Percentiles rank a stretch among this genome's conserved stretches.
phyloP scores from a whole-genome alignment of 768 basidiomycete genomes.

The Tulasnella sp. region DNA sequence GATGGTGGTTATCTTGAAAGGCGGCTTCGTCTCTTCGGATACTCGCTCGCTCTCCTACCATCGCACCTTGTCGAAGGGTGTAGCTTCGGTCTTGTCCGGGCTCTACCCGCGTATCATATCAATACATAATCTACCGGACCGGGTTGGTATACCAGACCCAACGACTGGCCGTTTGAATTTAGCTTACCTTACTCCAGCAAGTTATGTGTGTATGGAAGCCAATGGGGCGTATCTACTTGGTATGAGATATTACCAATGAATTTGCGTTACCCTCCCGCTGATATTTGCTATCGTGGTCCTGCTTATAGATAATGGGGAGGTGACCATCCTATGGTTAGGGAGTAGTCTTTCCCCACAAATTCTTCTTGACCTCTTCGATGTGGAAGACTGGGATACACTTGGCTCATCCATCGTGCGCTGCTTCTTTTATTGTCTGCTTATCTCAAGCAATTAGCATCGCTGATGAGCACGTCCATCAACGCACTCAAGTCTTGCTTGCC shows the following conservation, averaged over 20 bases:
- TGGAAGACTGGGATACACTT: slow-evolving; percentile 63
- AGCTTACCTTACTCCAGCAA: slow-evolving; percentile 71
- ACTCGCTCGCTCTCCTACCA: slow-evolving; percentile 82
- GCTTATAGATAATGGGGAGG: slow-evolving; percentile 71
- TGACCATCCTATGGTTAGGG: slow-evolving; percentile 86
- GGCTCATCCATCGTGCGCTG: slow-evolving; percentile 56
- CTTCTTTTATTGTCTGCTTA: too few relatives aligned
- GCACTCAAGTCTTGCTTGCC: slow-evolving; percentile 68
- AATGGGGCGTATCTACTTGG: slow-evolving; percentile 91
- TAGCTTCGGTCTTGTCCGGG: slow-evolving; percentile 59
- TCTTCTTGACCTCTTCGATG: slow-evolving; percentile 71
- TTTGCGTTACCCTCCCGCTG: neutral
- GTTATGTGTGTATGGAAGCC: slow-evolving; percentile 79
- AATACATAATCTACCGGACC: slow-evolving; percentile 69
- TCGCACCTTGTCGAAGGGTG: slow-evolving; percentile 56
- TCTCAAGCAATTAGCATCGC: too few relatives aligned
- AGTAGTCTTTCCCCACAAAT: slow-evolving; percentile 69
- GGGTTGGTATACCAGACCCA: slow-evolving; percentile 56
- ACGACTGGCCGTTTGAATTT: slow-evolving; percentile 47
- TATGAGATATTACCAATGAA: slow-evolving; percentile 25
- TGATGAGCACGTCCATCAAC: too few relatives aligned
- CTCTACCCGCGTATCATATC: slow-evolving; percentile 86
- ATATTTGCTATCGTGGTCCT: neutral
- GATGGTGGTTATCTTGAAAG: slow-evolving; percentile 34
- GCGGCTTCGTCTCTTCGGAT: slow-evolving; percentile 82